Base-by-base conservation (phyloP, 495 filamentous ascomycete species). In the Penicillium subrubescens region DNA sequence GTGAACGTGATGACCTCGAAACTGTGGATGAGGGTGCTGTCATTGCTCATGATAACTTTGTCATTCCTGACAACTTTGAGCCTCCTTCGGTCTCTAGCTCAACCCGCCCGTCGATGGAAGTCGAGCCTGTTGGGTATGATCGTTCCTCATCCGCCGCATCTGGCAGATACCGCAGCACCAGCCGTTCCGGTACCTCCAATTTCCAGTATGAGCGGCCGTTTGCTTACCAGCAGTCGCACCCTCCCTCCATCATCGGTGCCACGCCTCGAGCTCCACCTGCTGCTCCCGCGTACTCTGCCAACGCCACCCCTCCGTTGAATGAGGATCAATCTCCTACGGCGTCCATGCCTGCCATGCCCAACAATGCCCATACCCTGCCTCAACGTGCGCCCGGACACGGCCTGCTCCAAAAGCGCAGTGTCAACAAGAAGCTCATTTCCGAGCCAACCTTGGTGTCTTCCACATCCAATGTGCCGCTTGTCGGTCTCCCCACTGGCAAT, bases 371-470 rank as follows among this genome's bases (percentile, higher is more conserved):
- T 34, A 52, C 60, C 2, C 56, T 68, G 23, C 68, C 74, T 25
- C 72, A 80, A 62, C 73, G 74, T 19, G 66, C 72, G 25, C 69
- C 72, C n/a, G 71, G 75, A 7, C 57, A 68, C 56, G 59, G 57
- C 44, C 61, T 64, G 59, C 75, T 78, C 25, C 81, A 74, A 59
- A 95, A 92, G 79, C 86, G 86, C 41, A 79, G 84, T 0, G 79
- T 95, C 53, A 88, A 87, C 68, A 93, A 94, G 70, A 79, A 83
- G 37, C 86, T 90, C 31, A 96, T 97, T 43, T 94, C 92, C 3
- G 93, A 95, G 66, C 93, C 93, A 0, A 90, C 84, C 0, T 90
- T 96, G 60, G 75, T 94, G n/a, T 90, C 86, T 37, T 86, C 84
- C 23, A 95, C 92, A 10, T 92, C 89, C 11, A 88, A 88, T 48